phyloP scores from a whole-genome alignment of 2,329 filamentous ascomycete species.

The Waltergamsia citrina region DNA sequence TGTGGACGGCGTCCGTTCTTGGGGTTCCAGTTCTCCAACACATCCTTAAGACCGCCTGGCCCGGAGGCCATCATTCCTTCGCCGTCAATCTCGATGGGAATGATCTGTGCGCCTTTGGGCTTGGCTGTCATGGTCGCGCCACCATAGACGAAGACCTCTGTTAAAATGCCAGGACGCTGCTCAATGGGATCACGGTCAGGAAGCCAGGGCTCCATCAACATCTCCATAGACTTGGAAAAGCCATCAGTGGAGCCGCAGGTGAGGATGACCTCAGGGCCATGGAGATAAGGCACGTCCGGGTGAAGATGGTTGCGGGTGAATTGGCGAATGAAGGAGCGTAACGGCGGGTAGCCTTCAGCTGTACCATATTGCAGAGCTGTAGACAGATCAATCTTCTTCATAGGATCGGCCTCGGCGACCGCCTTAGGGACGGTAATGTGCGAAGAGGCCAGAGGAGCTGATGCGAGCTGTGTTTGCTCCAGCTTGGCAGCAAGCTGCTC shows the following conservation, averaged over 20 bases:
- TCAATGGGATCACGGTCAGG: conserved; percentile 55
- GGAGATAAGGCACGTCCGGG: conserved; percentile 69
- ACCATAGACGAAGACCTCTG: conserved; percentile 74
- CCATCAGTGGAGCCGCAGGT: conserved; percentile 82
- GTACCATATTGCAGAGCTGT: conserved; percentile 81
- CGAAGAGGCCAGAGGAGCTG: conserved; percentile 21
- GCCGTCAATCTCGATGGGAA: conserved; percentile 65
- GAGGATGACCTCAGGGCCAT: conserved; percentile 67
- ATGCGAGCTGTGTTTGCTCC: conserved; percentile 6
- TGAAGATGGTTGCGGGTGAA: conserved; percentile 71
- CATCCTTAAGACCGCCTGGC: conserved; percentile 63
- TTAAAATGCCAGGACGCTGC: conserved; percentile 67
- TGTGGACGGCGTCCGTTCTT: conserved; percentile 67
- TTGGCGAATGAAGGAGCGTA: conserved; percentile 69
- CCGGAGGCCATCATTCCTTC: conserved; percentile 73
- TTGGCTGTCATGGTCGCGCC: conserved; percentile 59
- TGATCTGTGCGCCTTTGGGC: conserved; percentile 64
- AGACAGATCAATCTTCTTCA: conserved; percentile 68
- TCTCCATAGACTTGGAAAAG: conserved; percentile 66
- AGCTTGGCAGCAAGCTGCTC: conserved; percentile 3
- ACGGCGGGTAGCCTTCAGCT: conserved; percentile 71
- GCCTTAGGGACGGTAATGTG: conserved; percentile 67
- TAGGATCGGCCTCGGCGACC: conserved; percentile 43
- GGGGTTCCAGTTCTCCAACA: conserved; percentile 75
- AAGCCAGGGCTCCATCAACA: conserved; percentile 68